Base-by-base conservation (phyloP, 2,329 filamentous ascomycete species). In the Pezicula radicicola region DNA sequence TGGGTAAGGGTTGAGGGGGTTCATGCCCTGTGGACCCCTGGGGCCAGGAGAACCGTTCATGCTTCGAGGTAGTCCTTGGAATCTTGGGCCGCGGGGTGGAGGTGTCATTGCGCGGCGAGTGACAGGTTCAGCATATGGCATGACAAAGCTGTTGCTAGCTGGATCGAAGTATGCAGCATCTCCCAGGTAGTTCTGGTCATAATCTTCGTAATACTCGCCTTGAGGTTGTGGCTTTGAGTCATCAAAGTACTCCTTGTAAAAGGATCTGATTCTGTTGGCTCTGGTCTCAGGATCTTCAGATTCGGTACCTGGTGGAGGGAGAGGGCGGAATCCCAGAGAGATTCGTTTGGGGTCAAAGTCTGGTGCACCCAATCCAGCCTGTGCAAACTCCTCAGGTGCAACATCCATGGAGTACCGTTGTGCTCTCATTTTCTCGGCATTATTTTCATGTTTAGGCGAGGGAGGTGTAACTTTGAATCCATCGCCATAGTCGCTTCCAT, bases 211-310 rank as follows among this genome's bases (percentile, higher is more conserved):
- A 69, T 92, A 89, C 50, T 77, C 67, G 15, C 65, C 67, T n/a
- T 60, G 50, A 44, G 64, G 64, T 15, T 59, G 63, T 40, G 66
- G 66, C 66, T 84, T 89, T 53, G 77, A 83, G 40, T 97, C 93
- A 60, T 97, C 94, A 63, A 99, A 99, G 74, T 99, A 99, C 68
- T 99, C 94, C 75, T 97, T 97, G 77, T 99, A 99, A 76, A 99
- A 99, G 4, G 94, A 99, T 68, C 94, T 84, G 60, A 99, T 99
- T 53, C 94, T 86, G 75, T 97, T 97, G 58, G 94, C 94, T 63
- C 94, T 85, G 65, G 93, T 86, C 70, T 97, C 94, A 0, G 94
- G 91, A 67, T 97, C 93, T 66, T 97, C 94, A 3, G 86, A 83
- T 41, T 87, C 83, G 28, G 77, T 79, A 50, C 89, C 84, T 58